Percentiles rank a stretch among this genome's conserved stretches.
phyloP scores from a whole-genome alignment of 176 grass and related monocot species.

The Lolium perenne region DNA sequence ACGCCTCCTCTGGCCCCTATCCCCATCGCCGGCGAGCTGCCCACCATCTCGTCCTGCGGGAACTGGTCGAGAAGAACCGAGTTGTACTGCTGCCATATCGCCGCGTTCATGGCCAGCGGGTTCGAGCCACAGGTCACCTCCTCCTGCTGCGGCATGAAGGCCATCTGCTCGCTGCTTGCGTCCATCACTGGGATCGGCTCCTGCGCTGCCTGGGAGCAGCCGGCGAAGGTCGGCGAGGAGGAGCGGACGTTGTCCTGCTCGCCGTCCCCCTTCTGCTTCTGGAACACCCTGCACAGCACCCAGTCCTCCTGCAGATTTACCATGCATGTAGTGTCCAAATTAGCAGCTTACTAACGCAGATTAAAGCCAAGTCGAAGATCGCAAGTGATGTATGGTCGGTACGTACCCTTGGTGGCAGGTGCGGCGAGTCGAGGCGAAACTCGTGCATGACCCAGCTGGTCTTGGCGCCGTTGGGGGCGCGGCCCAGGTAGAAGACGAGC shows the following conservation, averaged over 20 bases:
- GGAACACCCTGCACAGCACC: constrained; percentile 93
- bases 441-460: constrained; percentile 90
- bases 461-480: constrained; percentile 84
- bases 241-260: constrained; percentile 49
- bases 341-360: neutral
- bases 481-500: constrained; percentile 84
- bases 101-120: constrained; percentile 35
- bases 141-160: constrained; percentile 1
- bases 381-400: too few species aligned
- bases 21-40: constrained; percentile 38
- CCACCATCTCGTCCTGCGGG: constrained; percentile 33
- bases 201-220: constrained; percentile 24
- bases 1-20: constrained; percentile 31
- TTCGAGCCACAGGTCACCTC: constrained; percentile 31
- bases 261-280: constrained; percentile 64
- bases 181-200: constrained; percentile 31
- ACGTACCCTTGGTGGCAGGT: constrained; percentile 63
- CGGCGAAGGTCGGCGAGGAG: constrained; percentile 40
- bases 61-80: constrained; percentile 40
- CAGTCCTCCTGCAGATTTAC: constrained; percentile 68
- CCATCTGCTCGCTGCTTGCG: constrained; percentile 46
- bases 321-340: neutral
- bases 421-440: constrained; percentile 77
- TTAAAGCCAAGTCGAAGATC: too few species aligned
- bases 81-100: constrained; percentile 50